phyloP scores from a whole-genome alignment of 345 rosid genomes.

The Trapa incisa region DNA sequence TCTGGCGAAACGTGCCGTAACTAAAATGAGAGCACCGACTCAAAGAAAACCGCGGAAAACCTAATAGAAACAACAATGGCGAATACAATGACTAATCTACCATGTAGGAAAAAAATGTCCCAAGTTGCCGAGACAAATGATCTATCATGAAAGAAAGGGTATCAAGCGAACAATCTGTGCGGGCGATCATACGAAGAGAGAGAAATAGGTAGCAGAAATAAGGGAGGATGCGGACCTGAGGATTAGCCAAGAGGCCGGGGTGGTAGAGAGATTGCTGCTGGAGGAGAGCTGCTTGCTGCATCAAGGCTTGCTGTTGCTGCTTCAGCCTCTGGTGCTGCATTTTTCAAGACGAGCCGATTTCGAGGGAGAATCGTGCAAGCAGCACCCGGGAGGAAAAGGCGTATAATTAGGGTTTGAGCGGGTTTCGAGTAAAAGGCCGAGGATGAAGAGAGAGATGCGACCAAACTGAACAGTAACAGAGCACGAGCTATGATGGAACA shows the following conservation, averaged over 20 bases:
- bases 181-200: background rate
- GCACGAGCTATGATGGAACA: no score
- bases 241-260: conserved; percentile 82
- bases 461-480: no score
- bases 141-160: conserved; percentile 1
- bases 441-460: no score
- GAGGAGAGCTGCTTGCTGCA: conserved; percentile 96
- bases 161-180: conserved; percentile 2
- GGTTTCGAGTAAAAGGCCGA: conserved; percentile 8
- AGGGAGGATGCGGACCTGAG: conserved; percentile 40
- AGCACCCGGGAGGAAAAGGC: background rate
- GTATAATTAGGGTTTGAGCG: conserved; percentile 9
- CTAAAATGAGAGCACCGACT: background rate
- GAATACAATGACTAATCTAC: background rate
- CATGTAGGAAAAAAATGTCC: background rate
- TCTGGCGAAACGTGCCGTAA: no score
- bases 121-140: background rate
- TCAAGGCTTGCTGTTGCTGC: conserved; percentile 44
- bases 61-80: background rate
- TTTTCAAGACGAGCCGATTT: conserved; percentile 12
- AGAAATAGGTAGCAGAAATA: background rate
- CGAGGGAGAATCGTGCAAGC: conserved; percentile 6
- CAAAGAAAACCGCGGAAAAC: background rate
- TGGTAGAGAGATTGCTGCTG: conserved; percentile 94
- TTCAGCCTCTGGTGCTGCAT: conserved; percentile 77